phyloP scores from a whole-genome alignment of 2,329 filamentous ascomycete species.

The Chaetomium strumarium region DNA sequence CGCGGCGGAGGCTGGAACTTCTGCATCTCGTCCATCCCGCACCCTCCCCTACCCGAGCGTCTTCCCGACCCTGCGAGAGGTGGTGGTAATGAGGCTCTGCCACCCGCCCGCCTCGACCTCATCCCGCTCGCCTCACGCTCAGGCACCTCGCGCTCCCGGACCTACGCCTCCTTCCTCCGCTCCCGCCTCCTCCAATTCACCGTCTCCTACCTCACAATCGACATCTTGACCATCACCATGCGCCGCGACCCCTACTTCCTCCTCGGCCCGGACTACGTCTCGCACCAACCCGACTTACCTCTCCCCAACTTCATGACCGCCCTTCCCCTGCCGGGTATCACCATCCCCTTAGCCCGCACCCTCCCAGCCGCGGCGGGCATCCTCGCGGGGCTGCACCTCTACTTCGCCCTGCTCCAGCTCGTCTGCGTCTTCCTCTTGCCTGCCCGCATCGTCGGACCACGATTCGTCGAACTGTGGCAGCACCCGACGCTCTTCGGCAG shows the following conservation, averaged over 20 bases:
- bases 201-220: slow-evolving; percentile 60
- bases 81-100: slow-evolving; percentile 1
- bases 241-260: slow-evolving; percentile 75
- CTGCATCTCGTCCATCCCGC: slow-evolving; percentile 36
- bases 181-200: slow-evolving; percentile 42
- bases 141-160: slow-evolving; percentile 42
- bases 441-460: slow-evolving; percentile 38
- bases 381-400: slow-evolving; percentile 52
- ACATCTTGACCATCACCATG: slow-evolving; percentile 62
- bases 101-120: slow-evolving; percentile 34
- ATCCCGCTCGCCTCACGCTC: slow-evolving; percentile 38
- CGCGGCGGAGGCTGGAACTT: slow-evolving; percentile 45
- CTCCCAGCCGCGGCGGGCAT: slow-evolving; percentile 51
- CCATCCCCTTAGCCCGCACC: slow-evolving; percentile 52
- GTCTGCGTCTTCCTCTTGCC: slow-evolving; percentile 5
- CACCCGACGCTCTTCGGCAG: slow-evolving; percentile 52
- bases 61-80: slow-evolving; percentile 24
- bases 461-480: slow-evolving; percentile 44
- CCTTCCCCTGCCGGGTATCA: slow-evolving; percentile 40
- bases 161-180: slow-evolving; percentile 40
- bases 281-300: slow-evolving; percentile 36
- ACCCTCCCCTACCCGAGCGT: slow-evolving; percentile 33
- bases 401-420: slow-evolving; percentile 45
- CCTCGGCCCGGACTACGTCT: slow-evolving; percentile 37
- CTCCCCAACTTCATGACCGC: slow-evolving; percentile 36